Percentiles rank a stretch among this genome's conserved stretches.
These are phyloP conservation scores for Nicotiana sylvestris DNA, from an alignment of 257 asterid species.

Conservation along the genomic window DNA sequence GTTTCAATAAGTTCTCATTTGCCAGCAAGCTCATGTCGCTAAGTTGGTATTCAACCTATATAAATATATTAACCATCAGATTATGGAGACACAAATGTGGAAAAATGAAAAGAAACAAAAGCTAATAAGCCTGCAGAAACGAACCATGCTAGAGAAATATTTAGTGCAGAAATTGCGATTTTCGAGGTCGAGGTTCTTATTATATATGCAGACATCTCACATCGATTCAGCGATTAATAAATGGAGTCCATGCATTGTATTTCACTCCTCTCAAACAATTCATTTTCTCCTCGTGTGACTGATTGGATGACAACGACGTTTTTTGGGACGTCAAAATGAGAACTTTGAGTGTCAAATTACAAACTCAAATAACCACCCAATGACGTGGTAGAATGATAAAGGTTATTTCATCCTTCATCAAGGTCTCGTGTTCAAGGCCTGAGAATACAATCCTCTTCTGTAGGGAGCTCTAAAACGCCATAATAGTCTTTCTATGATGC, in stretches of 20 bases:
- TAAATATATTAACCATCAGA: neutral
- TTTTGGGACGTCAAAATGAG: neutral
- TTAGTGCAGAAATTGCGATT: neutral
- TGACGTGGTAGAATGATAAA: neutral
- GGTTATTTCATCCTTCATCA: neutral
- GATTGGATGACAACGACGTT: neutral
- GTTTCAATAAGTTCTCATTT: conserved; percentile 75
- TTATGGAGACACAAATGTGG: neutral
- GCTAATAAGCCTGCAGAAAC: neutral
- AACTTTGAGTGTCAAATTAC: neutral
- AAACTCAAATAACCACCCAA: neutral
- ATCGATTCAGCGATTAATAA: neutral
- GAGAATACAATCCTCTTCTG: neutral
- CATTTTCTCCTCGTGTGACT: neutral
- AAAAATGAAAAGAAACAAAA: neutral
- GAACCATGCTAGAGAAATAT: neutral
- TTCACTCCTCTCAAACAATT: neutral
- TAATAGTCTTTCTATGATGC: neutral
- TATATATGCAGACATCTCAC: neutral
- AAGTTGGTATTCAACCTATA: conserved; percentile 88
- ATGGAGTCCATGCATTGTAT: neutral
- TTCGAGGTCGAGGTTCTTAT: neutral
- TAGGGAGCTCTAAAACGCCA: neutral
- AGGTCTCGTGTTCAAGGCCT: neutral
- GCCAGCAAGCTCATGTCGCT: conserved; percentile 97